A percentile compares a stretch with the other conserved stretches of the same genome.
Conservation (phyloP, 2,329 filamentous ascomycete species). For the Phoma sp. region DNA sequence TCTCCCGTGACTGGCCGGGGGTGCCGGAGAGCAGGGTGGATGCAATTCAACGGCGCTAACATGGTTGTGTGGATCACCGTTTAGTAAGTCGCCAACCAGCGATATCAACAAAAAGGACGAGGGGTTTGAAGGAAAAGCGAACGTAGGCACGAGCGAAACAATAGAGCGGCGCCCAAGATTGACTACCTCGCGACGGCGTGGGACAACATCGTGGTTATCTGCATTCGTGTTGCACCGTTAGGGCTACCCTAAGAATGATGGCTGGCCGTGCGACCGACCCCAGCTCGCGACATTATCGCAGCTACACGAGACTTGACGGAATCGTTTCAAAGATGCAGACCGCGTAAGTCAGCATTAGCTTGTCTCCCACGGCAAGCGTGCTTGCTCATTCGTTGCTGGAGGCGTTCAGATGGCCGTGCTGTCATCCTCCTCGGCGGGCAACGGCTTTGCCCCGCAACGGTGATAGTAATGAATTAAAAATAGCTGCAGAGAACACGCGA, state of each 20-base stretch:
- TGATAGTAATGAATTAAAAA: conserved; percentile 10
- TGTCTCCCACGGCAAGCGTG: conserved; percentile 30
- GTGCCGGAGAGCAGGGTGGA: conserved; percentile 33
- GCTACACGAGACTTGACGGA: conserved; percentile 27
- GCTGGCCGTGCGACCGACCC: conserved; percentile 27
- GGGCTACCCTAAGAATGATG: conserved; percentile 20
- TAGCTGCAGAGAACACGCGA: conserved; percentile 19
- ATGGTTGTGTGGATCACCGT: conserved; percentile 22
- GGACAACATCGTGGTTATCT: conserved; percentile 32
- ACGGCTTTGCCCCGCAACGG: conserved; percentile 9
- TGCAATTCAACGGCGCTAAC: conserved; percentile 29
- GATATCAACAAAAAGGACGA: conserved; percentile 1
- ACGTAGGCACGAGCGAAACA: conserved; percentile 20
- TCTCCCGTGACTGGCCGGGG: conserved; percentile 35
- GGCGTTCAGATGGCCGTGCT: conserved; percentile 25
- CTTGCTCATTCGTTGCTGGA: conserved; percentile 30
- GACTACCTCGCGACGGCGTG: conserved; percentile 28
- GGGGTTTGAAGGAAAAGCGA: conserved; percentile 13
- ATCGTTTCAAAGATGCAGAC: conserved; percentile 33
- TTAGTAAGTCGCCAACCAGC: neutral
- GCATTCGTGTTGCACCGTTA: conserved; percentile 26
- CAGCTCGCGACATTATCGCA: conserved; percentile 25
- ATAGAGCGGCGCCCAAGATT: conserved; percentile 24
- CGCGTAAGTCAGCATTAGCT: conserved; percentile 28
- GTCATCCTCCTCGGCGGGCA: conserved; percentile 12